phyloP scores from a whole-genome alignment of 2,329 filamentous ascomycete species.

The Pseudogymnoascus sp. region DNA sequence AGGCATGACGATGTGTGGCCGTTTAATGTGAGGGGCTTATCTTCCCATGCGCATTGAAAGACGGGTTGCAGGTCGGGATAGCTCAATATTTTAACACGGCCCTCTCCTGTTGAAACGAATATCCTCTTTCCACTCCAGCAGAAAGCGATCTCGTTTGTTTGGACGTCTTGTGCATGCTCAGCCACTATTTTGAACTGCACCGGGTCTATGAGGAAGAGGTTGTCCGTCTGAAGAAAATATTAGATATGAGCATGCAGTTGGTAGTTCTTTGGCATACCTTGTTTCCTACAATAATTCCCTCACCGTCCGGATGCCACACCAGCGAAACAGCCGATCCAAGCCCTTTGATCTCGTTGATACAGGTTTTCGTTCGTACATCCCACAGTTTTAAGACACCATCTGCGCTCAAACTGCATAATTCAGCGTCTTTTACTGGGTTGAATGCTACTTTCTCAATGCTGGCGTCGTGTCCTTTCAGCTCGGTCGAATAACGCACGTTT shows the following conservation, averaged over 20 bases:
- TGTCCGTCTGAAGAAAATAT: conserved; percentile 49
- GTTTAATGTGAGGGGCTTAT: conserved; percentile 51
- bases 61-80: conserved; percentile 57
- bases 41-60: conserved; percentile 35
- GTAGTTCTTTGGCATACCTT: conserved; percentile 43
- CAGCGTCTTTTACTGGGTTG: conserved; percentile 67
- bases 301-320: conserved; percentile 66
- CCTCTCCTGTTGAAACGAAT: conserved; percentile 63
- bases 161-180: conserved; percentile 51
- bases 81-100: conserved; percentile 60
- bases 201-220: conserved; percentile 55
- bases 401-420: conserved; percentile 65
- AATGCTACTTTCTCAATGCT: conserved; percentile 69
- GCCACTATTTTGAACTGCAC: conserved; percentile 47
- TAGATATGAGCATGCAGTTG: conserved; percentile 45
- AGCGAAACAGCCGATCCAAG: conserved; percentile 62
- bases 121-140: conserved; percentile 65
- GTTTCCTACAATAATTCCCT: conserved; percentile 62
- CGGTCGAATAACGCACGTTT: conserved; percentile 65
- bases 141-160: conserved; percentile 67
- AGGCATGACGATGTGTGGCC: conserved; percentile 69
- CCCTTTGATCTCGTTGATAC: conserved; percentile 60
- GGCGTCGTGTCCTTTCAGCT: conserved; percentile 59
- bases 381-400: conserved; percentile 72
- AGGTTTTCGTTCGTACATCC: conserved; percentile 67